Conservation (phyloP, 768 basidiomycete species). For the Kwoniella bestiolae region DNA sequence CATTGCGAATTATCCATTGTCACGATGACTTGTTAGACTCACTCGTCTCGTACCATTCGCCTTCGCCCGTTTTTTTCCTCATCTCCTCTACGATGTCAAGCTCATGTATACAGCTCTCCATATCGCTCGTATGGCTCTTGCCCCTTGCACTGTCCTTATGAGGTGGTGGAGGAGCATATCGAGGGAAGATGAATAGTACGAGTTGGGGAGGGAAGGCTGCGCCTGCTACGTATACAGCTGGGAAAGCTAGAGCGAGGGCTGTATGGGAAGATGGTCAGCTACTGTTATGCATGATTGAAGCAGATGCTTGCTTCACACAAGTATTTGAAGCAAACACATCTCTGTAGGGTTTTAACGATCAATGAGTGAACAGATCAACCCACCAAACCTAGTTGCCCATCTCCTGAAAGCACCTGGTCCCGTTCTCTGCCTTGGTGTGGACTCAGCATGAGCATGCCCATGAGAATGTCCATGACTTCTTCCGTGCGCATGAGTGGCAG, state of each 20-base stretch:
- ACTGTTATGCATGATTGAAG: too few relatives aligned
- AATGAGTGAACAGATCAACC: conserved; percentile 7
- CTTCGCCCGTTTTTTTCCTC: conserved; percentile 56
- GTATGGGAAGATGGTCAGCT: neutral
- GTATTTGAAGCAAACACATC: too few relatives aligned
- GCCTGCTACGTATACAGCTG: conserved; percentile 47
- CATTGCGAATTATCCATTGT: too few relatives aligned
- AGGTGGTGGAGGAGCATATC: conserved; percentile 74
- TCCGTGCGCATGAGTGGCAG: conserved; percentile 5
- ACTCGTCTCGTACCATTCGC: conserved; percentile 57
- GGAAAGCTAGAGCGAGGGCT: conserved; percentile 48
- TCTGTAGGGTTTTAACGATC: too few relatives aligned
- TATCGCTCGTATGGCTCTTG: conserved; percentile 63
- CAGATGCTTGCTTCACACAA: too few relatives aligned
- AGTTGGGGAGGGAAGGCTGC: conserved; percentile 52
- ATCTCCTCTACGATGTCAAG: conserved; percentile 67
- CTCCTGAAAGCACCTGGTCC: conserved; percentile 35
- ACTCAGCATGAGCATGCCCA: conserved; percentile 4
- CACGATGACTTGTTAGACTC: too few relatives aligned
- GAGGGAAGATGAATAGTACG: conserved; percentile 70
- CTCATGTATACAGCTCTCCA: conserved; percentile 72
- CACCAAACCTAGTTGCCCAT: conserved; percentile 43
- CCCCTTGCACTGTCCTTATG: conserved; percentile 67
- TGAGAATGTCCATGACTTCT: neutral
- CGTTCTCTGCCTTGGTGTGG: conserved; percentile 4